These are phyloP conservation scores for Hirschioporus abietinus DNA, from an alignment of 768 basidiomycete species.

Conservation along the genomic window DNA sequence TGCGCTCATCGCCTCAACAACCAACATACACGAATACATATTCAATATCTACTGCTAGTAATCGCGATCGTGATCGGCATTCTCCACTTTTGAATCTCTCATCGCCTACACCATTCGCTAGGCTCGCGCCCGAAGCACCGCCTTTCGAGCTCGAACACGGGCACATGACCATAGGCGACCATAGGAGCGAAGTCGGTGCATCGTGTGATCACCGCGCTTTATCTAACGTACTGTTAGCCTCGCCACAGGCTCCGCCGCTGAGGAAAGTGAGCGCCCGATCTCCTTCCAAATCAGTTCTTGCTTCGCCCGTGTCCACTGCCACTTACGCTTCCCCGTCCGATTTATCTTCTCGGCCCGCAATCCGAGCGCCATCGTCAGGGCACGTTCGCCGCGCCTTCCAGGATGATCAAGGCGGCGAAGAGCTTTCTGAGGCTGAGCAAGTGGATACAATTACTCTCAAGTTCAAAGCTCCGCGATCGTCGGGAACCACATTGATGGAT, in stretches of 20 bases:
- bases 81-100: background rate
- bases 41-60: background rate
- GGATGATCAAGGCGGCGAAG: background rate
- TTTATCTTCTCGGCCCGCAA: background rate
- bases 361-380: background rate
- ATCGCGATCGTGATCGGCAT: background rate
- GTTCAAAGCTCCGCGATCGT: background rate
- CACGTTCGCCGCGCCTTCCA: background rate
- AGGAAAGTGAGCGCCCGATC: background rate
- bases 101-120: background rate
- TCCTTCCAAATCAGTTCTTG: background rate
- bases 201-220: background rate
- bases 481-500: background rate
- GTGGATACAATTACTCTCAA: background rate
- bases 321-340: background rate
- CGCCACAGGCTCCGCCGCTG: background rate
- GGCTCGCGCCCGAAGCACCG: background rate
- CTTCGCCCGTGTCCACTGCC: background rate
- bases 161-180: background rate
- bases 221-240: background rate
- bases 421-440: background rate
- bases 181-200: background rate
- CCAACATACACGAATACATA: background rate
- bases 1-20: background rate
- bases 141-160: background rate